Evolutionary conservation across 129 eudicot genomes (phyloP).

Genomic region (Tagetes patula): DNA sequence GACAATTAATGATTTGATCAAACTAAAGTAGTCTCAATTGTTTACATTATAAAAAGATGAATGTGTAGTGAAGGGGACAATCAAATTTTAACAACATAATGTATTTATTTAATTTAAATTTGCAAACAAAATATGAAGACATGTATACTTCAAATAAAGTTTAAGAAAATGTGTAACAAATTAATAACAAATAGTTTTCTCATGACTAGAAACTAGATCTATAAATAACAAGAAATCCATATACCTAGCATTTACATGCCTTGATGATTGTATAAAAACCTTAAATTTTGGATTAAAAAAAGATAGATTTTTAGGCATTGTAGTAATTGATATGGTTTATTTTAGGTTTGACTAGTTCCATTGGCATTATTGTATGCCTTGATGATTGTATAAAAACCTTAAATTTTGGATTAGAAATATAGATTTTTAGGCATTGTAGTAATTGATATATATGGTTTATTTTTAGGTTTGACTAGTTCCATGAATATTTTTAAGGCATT

Average conservation of each 20-base stretch:
- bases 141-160: background rate
- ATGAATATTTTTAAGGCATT: constrained; percentile 21
- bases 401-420: background rate
- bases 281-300: background rate
- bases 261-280: background rate
- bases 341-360: constrained; percentile 29
- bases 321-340: constrained; percentile 12
- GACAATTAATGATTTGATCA: background rate
- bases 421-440: background rate
- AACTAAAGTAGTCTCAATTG: background rate
- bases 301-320: background rate
- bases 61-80: background rate
- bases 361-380: background rate
- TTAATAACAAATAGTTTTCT: background rate
- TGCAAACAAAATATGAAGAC: background rate
- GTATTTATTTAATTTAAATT: too few relatives aligned
- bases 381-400: background rate
- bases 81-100: background rate
- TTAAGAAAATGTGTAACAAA: background rate
- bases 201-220: background rate
- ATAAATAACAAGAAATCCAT: background rate
- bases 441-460: constrained; percentile 15
- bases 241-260: background rate
- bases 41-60: background rate
- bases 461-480: constrained; percentile 28